Evolutionary conservation across 1,139 yeast species (phyloP), one percentile per base, ranked within the genome.

Genomic region (Saccharomycopsis phalli): DNA sequence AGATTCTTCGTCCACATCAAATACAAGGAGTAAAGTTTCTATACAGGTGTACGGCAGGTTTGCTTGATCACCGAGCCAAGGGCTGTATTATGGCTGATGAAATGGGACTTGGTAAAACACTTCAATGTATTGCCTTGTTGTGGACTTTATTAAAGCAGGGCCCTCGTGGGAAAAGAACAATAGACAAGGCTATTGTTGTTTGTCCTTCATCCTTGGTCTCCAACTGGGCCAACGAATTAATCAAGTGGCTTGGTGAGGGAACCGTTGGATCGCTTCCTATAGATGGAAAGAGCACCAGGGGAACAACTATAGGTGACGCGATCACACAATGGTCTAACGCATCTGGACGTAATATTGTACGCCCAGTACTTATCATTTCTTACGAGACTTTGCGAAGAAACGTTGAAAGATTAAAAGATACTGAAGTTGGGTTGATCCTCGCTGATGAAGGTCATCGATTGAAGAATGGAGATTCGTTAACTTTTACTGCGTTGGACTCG

Each of bases 21-120:
- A 78, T 91, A 3, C 95, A 91, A 44, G 99, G 99, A 49, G 96
- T 91, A 26, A 74, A 83, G 57, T 91, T 91, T 56, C 63, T 91
- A 45, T 91, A 87, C 55, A 65, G 91, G 45, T 88, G 97, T 59
- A 86, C 94, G 1, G 73, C 96, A 0, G 98, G 99, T 0, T 62
- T 88, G 34, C 71, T 86, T 21, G 94, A 87, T 54, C 75, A 87
- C 2, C 69, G 78, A 32, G 97, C 97, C 0, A 77, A 81, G 55
- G 99, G 99, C 1, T 91, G 98, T 57, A 93, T 91, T 41, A 91
- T 91, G 98, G 99, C 99, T 0, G 99, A 91, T 63, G 99, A 87
- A 62, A 91, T 91, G 98, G 98, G 98, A 2, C 68, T 91, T 34
- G 98, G 98, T 20, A 91, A 91, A 57, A 91, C 99, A 0, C 66